Evolutionary conservation across 148 eudicot genomes (phyloP), one percentile per base, ranked within the genome.

Genomic region (Salicornia ramosissima): DNA sequence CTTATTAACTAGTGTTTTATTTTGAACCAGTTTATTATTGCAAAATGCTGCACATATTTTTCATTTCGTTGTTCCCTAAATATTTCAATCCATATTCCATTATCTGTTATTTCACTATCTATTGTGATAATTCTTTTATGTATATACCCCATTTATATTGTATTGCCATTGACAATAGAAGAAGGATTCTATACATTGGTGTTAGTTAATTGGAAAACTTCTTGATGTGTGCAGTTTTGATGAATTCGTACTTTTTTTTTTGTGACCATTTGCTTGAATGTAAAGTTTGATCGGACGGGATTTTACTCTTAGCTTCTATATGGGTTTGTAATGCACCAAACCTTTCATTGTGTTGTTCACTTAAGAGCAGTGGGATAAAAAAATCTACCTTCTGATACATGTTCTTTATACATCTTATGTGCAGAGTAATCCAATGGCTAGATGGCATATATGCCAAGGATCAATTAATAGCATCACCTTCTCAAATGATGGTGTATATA

Each of bases 401-500:
- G 52, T 30, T 33, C 69, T 59, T 36, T 52, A 42, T 70, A 49
- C 64, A 71, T 60, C 64, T 78, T 53, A 6, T 63, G 16, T 26
- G 74, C 90, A 85, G 90, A 86, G 82, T 69, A 81, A 90, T 77
- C 96, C 96, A 47, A 69, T 81, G 66, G 86, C 90, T 65, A 83
- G 90, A 84, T 90, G 96, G 96, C 96, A 90, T 78, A 79, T 90
- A 26, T 84, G 93, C 79, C 90, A 86, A 83, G 96, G 96, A 60
- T 77, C 93, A 67, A 80, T 90, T 24, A 90, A 90, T 72, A 82
- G 85, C 72, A 71, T 90, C 36, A 79, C 87, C 28, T 90, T 90
- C 70, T 90, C 96, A 29, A 74, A 77, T 49, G 92, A 90, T 62
- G 96, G 96, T 66, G 76, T 75, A 14, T 75, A 86, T 71, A 76